These are phyloP conservation scores for Capsicum pubescens DNA, from an alignment of 257 asterid genomes.

Conservation along the genomic window DNA sequence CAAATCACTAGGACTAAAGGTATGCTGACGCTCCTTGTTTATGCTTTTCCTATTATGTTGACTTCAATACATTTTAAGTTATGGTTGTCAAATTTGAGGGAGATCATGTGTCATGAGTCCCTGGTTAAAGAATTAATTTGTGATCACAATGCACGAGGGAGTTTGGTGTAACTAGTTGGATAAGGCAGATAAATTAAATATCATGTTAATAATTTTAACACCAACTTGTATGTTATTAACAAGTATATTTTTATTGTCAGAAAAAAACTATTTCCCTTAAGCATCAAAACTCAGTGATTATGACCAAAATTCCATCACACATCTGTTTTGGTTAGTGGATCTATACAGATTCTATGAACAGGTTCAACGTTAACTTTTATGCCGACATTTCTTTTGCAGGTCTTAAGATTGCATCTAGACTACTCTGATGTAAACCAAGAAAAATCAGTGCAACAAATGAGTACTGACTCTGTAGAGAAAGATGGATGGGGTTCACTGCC, in stretches of 20 bases:
- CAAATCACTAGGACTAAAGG: constrained; percentile 73
- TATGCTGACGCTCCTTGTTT: constrained; percentile 33
- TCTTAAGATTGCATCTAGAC: constrained; percentile 76
- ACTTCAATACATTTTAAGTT: not conserved
- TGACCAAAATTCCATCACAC: not conserved
- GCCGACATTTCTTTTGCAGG: constrained; percentile 44
- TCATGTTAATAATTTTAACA: not conserved
- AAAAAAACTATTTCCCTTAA: not conserved
- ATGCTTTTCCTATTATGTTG: not conserved
- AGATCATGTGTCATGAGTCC: not conserved
- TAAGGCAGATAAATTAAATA: not conserved
- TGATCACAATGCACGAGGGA: constrained; percentile 4
- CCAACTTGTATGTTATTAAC: not conserved
- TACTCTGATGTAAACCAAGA: constrained; percentile 39
- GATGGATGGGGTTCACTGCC: constrained; percentile 36
- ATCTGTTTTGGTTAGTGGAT: constrained; percentile 10
- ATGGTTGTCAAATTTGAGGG: constrained; percentile 3
- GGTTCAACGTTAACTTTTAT: not conserved
- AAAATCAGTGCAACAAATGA: constrained; percentile 29
- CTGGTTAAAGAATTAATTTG: not conserved
- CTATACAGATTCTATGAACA: not conserved
- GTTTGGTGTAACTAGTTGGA: not conserved
- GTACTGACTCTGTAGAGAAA: constrained; percentile 39
- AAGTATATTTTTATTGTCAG: not conserved
- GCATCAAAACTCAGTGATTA: not conserved